phyloP scores from a whole-genome alignment of 1,284 basidiomycete species.

The Ustilago esculenta region DNA sequence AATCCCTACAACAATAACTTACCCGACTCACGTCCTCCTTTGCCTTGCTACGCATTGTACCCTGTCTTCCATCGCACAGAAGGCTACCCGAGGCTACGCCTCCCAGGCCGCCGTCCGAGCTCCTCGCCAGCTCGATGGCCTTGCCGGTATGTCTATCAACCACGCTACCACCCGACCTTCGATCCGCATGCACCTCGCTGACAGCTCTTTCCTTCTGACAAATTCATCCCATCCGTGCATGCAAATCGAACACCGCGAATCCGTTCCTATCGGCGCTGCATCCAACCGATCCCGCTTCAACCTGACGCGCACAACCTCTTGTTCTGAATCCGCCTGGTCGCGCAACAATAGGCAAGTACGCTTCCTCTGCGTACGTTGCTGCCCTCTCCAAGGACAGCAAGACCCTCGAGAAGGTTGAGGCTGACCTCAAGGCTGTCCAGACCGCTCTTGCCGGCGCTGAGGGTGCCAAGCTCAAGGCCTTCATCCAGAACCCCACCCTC shows the following conservation, averaged over 20 bases:
- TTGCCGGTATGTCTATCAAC: constrained; percentile 50
- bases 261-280: too few species aligned
- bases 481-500: constrained; percentile 89
- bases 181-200: too few species aligned
- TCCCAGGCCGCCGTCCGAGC: constrained; percentile 60
- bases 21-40: not conserved
- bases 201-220: too few species aligned
- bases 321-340: too few species aligned
- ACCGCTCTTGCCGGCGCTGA: constrained; percentile 59
- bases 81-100: constrained; percentile 65
- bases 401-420: constrained; percentile 66
- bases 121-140: constrained; percentile 59
- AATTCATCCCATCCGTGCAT: too few species aligned
- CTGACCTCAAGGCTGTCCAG: constrained; percentile 75
- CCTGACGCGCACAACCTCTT: too few species aligned
- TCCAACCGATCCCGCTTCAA: too few species aligned
- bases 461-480: constrained; percentile 74
- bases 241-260: too few species aligned
- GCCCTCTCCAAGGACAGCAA: constrained; percentile 78
- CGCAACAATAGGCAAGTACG: constrained; percentile 83
- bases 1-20: not conserved
- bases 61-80: constrained; percentile 4
- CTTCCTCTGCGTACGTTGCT: constrained; percentile 90
- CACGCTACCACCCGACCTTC: too few species aligned
- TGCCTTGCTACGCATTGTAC: not conserved